Conservation (phyloP, 2,329 filamentous ascomycete species). For the Ophiocordyceps australis region DNA sequence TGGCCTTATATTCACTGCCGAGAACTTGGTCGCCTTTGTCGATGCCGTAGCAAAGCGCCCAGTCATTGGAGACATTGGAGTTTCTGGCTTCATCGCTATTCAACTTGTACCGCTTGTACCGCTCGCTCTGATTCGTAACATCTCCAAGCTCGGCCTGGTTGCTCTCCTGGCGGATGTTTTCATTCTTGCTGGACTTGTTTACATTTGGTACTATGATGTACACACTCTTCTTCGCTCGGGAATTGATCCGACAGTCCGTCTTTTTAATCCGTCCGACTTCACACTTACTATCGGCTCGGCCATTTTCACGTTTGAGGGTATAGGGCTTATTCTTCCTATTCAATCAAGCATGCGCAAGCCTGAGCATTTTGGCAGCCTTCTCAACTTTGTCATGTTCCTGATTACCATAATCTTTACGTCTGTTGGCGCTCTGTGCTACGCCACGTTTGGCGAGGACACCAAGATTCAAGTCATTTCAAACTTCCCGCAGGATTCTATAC, state of each 20-base stretch:
- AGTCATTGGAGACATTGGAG: conserved; percentile 31
- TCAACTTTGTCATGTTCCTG: conserved; percentile 52
- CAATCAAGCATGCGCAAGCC: conserved; percentile 59
- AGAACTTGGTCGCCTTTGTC: conserved; percentile 53
- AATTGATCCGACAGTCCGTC: conserved; percentile 38
- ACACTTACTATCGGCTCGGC: conserved; percentile 55
- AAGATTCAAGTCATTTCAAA: conserved; percentile 62
- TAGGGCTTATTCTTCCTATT: conserved; percentile 59
- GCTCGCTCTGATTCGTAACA: conserved; percentile 53
- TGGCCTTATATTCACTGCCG: conserved; percentile 59
- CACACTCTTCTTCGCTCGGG: conserved; percentile 33
- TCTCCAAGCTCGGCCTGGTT: conserved; percentile 52
- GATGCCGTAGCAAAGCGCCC: conserved; percentile 35
- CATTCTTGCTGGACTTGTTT: conserved; percentile 50
- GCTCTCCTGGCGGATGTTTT: conserved; percentile 55
- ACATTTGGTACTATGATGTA: conserved; percentile 59
- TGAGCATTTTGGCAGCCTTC: conserved; percentile 44
- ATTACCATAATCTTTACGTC: conserved; percentile 58
- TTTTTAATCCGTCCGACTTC: conserved; percentile 53
- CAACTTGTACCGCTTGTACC: conserved; percentile 49
- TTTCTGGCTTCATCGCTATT: conserved; percentile 39
- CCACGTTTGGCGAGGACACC: conserved; percentile 50
- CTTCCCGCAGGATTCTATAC: conserved; percentile 48
- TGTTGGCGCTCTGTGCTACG: conserved; percentile 56
- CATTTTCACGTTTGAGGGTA: conserved; percentile 67